Percentiles rank a stretch among this genome's conserved stretches.
These are phyloP conservation scores for Fragaria vesca DNA, from an alignment of 306 rosid species.

Conservation along the genomic window DNA sequence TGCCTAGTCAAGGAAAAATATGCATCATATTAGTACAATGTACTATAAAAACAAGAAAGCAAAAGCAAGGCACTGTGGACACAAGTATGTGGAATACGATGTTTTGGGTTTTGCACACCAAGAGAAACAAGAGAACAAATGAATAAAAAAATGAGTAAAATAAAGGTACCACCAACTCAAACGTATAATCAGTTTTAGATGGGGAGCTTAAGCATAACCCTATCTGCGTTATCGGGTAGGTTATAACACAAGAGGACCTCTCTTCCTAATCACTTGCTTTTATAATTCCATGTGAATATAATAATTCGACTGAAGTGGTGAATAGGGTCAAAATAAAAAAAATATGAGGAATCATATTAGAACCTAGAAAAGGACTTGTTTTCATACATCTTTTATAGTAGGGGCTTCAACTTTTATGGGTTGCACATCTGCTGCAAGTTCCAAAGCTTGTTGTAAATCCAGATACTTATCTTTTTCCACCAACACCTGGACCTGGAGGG, in stretches of 20 bases:
- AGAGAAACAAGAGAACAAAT: neutral
- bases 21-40: constrained; percentile 5
- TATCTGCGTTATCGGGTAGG: neutral
- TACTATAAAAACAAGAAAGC: neutral
- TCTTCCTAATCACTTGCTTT: neutral
- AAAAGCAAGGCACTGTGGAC: neutral
- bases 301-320: neutral
- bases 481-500: constrained; percentile 76
- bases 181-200: neutral
- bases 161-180: neutral
- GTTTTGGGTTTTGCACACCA: neutral
- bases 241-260: neutral
- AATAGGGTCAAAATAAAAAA: neutral
- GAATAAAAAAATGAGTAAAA: neutral
- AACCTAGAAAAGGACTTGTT: neutral
- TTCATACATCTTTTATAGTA: constrained; percentile 59
- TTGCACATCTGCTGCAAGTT: constrained; percentile 76
- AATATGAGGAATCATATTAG: neutral
- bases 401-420: constrained; percentile 57
- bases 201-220: neutral
- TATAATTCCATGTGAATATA: neutral
- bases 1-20: constrained; percentile 45
- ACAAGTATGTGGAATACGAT: neutral
- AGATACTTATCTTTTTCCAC: constrained; percentile 78
- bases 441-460: constrained; percentile 67